Conservation (phyloP, 2,329 filamentous ascomycete species). For the Ophiosphaerella korrae region DNA sequence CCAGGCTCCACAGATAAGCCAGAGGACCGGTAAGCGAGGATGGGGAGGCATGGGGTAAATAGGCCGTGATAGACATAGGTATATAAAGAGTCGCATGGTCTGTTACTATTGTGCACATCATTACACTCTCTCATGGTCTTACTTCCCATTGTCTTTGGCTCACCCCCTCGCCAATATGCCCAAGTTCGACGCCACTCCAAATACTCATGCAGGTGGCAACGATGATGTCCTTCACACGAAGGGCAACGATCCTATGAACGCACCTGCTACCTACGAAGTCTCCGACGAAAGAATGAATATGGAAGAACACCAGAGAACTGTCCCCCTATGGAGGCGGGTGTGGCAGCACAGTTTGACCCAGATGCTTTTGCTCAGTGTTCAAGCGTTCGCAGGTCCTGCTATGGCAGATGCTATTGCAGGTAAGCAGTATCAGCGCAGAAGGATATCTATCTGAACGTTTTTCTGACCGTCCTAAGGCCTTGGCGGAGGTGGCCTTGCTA, state of each 20-base stretch:
- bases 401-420: slow-evolving; percentile 41
- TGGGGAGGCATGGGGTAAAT: slow-evolving; percentile 1
- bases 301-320: slow-evolving; percentile 32
- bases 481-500: slow-evolving; percentile 53
- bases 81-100: slow-evolving; percentile 23
- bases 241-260: slow-evolving; percentile 29
- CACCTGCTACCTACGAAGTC: slow-evolving; percentile 18
- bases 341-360: slow-evolving; percentile 57
- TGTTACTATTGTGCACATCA: slow-evolving; percentile 1
- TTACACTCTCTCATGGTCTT: not conserved
- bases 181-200: slow-evolving; percentile 37
- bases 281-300: slow-evolving; percentile 46
- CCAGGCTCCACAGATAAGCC: slow-evolving; percentile 27
- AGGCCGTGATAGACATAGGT: slow-evolving; percentile 7
- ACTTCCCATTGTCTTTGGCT: not conserved
- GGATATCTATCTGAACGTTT: not conserved
- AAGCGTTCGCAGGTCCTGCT: slow-evolving; percentile 48
- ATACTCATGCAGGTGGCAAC: slow-evolving; percentile 38
- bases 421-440: not conserved
- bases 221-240: slow-evolving; percentile 37
- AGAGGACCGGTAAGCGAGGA: slow-evolving; percentile 6
- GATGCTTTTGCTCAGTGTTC: slow-evolving; percentile 55
- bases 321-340: slow-evolving; percentile 52
- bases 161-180: slow-evolving; percentile 26
- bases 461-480: slow-evolving; percentile 18